Conservation (phyloP, 1,284 basidiomycete genomes). For the Leccinum pachyderme region DNA sequence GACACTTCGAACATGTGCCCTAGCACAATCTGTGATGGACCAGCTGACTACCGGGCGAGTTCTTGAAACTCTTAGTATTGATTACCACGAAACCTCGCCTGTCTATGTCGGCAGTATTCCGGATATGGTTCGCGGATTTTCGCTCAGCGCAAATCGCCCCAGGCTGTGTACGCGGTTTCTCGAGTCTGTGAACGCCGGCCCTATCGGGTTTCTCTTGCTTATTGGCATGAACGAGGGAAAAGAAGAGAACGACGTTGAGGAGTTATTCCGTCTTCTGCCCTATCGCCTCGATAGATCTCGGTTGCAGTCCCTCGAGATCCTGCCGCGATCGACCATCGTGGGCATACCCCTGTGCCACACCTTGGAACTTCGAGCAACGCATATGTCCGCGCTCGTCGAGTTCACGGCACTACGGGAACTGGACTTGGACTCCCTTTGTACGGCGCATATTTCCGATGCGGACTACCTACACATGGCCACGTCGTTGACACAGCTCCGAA, state of each 20-base stretch:
- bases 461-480: slow-evolving; percentile 10
- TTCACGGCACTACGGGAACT: slow-evolving; percentile 16
- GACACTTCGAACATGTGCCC: slow-evolving; percentile 2
- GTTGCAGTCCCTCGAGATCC: slow-evolving; percentile 9
- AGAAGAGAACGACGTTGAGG: neutral
- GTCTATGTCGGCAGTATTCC: slow-evolving; percentile 9
- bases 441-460: neutral
- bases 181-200: slow-evolving; percentile 6
- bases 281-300: slow-evolving; percentile 7
- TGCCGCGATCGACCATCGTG: neutral
- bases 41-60: neutral
- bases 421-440: slow-evolving; percentile 13
- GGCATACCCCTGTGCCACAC: neutral
- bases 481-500: slow-evolving; percentile 8
- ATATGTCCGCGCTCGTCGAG: slow-evolving; percentile 3
- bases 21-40: slow-evolving; percentile 13
- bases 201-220: slow-evolving; percentile 6
- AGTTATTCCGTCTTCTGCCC: slow-evolving; percentile 9
- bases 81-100: slow-evolving; percentile 1
- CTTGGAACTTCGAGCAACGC: neutral
- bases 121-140: slow-evolving; percentile 2
- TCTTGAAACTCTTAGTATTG: slow-evolving; percentile 7
- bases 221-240: slow-evolving; percentile 1
- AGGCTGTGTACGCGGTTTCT: slow-evolving; percentile 5
- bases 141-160: slow-evolving; percentile 1